Evolutionary conservation across 768 basidiomycete genomes (phyloP).

Genomic region (Suillus spraguei): DNA sequence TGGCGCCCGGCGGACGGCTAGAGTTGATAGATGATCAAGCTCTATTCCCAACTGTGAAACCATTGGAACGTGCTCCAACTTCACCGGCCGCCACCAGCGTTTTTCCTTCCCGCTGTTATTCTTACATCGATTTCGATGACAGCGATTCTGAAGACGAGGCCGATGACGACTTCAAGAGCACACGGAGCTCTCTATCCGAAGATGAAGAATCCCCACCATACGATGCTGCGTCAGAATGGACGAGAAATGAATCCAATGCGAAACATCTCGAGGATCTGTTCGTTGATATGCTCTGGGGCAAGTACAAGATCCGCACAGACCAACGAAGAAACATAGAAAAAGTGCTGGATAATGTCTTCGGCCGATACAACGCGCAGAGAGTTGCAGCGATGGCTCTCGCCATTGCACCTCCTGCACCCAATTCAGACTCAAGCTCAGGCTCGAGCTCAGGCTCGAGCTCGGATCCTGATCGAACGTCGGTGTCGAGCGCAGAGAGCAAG

Average conservation of each 20-base stretch:
- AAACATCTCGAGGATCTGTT: slow-evolving; percentile 59
- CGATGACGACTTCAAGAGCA: slow-evolving; percentile 34
- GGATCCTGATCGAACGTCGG: slow-evolving; percentile 22
- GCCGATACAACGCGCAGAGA: slow-evolving; percentile 45
- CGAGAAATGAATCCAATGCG: slow-evolving; percentile 39
- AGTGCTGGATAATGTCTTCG: slow-evolving; percentile 52
- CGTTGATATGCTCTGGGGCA: slow-evolving; percentile 55
- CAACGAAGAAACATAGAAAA: slow-evolving; percentile 53
- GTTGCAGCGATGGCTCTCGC: slow-evolving; percentile 54
- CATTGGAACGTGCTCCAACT: slow-evolving; percentile 21
- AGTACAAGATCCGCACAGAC: slow-evolving; percentile 53
- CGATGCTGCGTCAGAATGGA: slow-evolving; percentile 41
- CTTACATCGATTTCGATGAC: slow-evolving; percentile 26
- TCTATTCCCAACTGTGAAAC: slow-evolving; percentile 57
- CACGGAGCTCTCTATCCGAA: slow-evolving; percentile 30
- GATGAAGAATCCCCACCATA: slow-evolving; percentile 23
- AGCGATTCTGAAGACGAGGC: slow-evolving; percentile 21
- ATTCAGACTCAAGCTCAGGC: not conserved
- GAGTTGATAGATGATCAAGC: slow-evolving; percentile 79
- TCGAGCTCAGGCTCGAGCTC: slow-evolving; percentile 3
- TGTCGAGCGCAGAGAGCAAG: slow-evolving; percentile 29
- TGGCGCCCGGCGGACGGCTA: slow-evolving; percentile 60
- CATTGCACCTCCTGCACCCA: slow-evolving; percentile 49
- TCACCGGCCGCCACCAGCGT: slow-evolving; percentile 11
- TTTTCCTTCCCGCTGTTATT: slow-evolving; percentile 10